These are phyloP conservation scores for Letharia lupina DNA, from an alignment of 495 filamentous ascomycete genomes.

Conservation along the genomic window DNA sequence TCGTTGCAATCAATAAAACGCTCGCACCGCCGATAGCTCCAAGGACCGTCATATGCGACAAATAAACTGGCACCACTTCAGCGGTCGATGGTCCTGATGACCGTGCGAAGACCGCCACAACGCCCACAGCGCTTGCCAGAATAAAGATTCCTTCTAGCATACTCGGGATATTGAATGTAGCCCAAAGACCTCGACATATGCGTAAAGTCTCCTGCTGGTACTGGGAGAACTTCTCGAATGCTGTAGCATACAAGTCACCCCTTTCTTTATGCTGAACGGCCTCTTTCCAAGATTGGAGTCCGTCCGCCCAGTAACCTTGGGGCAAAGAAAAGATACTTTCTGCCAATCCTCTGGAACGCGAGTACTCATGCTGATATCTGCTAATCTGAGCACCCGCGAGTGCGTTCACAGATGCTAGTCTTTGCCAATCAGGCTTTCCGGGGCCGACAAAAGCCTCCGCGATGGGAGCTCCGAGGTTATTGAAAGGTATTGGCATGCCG, in stretches of 20 bases:
- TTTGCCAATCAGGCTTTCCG: constrained; percentile 59
- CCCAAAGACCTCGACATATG: constrained; percentile 81
- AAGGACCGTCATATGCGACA: constrained; percentile 34
- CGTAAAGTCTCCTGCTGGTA: constrained; percentile 74
- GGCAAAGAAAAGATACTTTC: constrained; percentile 48
- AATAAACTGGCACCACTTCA: constrained; percentile 44
- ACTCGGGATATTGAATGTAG: constrained; percentile 74
- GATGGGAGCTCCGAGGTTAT: constrained; percentile 92
- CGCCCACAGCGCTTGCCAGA: constrained; percentile 54
- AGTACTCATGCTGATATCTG: constrained; percentile 70
- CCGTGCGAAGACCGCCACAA: constrained; percentile 65
- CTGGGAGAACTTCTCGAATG: constrained; percentile 53
- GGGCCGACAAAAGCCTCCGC: constrained; percentile 81
- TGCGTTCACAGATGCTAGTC: constrained; percentile 64
- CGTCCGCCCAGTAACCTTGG: constrained; percentile 49
- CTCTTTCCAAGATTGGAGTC: constrained; percentile 40
- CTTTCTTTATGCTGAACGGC: constrained; percentile 32
- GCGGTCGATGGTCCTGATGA: constrained; percentile 44
- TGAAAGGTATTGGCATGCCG: constrained; percentile 90
- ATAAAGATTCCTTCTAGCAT: constrained; percentile 74
- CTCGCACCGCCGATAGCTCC: constrained; percentile 35
- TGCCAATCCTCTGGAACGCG: constrained; percentile 52
- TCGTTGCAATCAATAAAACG: constrained; percentile 33
- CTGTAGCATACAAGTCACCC: constrained; percentile 32
- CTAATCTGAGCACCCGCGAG: constrained; percentile 79